phyloP scores from a whole-genome alignment of 441 rosid genomes.

The Populus hybrid region DNA sequence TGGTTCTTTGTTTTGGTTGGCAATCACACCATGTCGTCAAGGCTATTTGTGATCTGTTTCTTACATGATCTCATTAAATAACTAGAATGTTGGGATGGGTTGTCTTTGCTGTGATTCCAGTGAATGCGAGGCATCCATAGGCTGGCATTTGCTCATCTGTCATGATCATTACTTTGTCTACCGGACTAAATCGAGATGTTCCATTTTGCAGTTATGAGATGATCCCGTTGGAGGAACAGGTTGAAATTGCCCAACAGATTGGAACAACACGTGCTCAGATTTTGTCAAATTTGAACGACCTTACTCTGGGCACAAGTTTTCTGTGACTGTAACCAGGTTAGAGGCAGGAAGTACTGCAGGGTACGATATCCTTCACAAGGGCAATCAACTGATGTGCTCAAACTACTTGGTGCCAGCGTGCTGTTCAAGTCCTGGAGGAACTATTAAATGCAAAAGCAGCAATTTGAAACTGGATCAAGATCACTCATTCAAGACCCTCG shows the following conservation, averaged over 20 bases:
- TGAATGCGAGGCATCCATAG: not conserved
- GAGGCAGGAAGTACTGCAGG: not conserved
- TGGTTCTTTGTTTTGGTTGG: not conserved
- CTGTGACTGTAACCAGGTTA: conserved; percentile 41
- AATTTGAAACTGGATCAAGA: not conserved
- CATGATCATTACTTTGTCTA: not conserved
- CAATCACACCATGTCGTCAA: not conserved
- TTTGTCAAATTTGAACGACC: conserved; percentile 74
- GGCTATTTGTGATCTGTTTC: not conserved
- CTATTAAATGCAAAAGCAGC: not conserved
- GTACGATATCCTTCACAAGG: not conserved
- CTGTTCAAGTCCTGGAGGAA: not conserved
- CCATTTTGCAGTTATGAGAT: conserved; percentile 75
- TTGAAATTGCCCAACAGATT: conserved; percentile 80
- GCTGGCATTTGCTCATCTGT: not conserved
- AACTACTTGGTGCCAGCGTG: not conserved
- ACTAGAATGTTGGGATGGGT: not conserved
- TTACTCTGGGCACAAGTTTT: conserved; percentile 83
- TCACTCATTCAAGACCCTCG: not conserved
- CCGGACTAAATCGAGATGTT: conserved; percentile 10
- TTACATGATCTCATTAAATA: not conserved
- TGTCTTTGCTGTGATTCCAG: not conserved
- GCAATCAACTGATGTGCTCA: not conserved
- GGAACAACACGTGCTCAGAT: conserved; percentile 84
- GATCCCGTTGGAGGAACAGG: conserved; percentile 91